phyloP scores from a whole-genome alignment of 805 yeast species.

The Candida chauliodis region DNA sequence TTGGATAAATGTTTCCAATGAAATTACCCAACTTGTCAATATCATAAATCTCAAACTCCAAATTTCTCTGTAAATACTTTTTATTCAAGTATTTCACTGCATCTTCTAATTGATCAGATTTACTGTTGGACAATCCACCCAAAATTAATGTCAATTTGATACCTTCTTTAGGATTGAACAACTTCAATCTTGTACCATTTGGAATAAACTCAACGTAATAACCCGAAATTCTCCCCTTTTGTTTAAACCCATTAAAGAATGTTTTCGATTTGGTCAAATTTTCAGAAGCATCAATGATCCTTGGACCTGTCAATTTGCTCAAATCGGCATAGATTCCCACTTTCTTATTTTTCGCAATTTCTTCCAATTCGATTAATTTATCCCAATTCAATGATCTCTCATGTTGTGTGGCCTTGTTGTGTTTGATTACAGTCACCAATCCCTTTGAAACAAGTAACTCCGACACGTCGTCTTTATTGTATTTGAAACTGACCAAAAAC shows the following conservation, averaged over 20 bases:
- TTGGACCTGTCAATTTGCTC: constrained; percentile 50
- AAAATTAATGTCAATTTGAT: constrained; percentile 64
- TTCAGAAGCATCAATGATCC: constrained; percentile 79
- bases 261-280: constrained; percentile 68
- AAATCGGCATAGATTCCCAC: constrained; percentile 57
- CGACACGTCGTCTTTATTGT: constrained; percentile 58
- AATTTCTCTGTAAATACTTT: constrained; percentile 66
- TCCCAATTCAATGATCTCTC: constrained; percentile 80
- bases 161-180: constrained; percentile 69
- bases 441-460: constrained; percentile 61
- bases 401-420: constrained; percentile 63
- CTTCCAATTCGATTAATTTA: constrained; percentile 65
- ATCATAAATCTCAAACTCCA: constrained; percentile 63
- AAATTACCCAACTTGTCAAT: constrained; percentile 80
- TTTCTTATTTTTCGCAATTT: constrained; percentile 50
- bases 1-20: constrained; percentile 63
- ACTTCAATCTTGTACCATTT: constrained; percentile 63
- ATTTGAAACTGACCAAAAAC: constrained; percentile 56
- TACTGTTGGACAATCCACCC: constrained; percentile 61
- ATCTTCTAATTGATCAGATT: constrained; percentile 36
- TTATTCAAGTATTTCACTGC: constrained; percentile 54
- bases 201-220: constrained; percentile 66
- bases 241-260: constrained; percentile 64
- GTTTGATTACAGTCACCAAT: constrained; percentile 73
- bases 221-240: constrained; percentile 62